Base-by-base conservation (phyloP, 805 yeast genomes). In the Sugiyamaella valdiviana region DNA sequence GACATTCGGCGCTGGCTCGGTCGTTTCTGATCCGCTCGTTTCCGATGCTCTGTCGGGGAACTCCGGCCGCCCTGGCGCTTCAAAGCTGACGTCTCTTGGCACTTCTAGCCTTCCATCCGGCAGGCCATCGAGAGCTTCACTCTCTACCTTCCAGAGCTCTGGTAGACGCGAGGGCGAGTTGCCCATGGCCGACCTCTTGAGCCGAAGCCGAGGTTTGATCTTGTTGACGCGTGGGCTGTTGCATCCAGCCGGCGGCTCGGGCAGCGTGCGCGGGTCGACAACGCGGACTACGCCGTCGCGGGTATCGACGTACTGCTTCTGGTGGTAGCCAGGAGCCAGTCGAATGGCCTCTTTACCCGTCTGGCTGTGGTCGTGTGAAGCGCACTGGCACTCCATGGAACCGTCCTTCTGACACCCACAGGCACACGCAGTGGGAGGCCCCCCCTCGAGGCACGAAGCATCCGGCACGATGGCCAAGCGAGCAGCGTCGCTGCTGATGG, bases 401-500 rank as follows among this genome's bases (percentile, higher is more conserved):
- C 26, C 36, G n/a, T 9, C 29, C 9, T 29, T 10, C 37, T 37
- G 14, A 35, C 55, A 16, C 5, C 44, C 42, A 21, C 29, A 14
- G 32, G 48, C 44, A 41, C 50, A 45, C 24, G 48, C 43, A 5
- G 16, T 24, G n/a, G 44, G 36, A 4, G 32, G 32, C 32, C 32
- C 32, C 9, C 15, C 40, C 14, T 23, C 45, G 10, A 24, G 12
- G 23, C 20, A 24, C 23, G 15, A 16, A 17, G 19, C 19, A 15
- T 58, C 56, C 4, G 62, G 61, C 36, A 58, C 42, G 4, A 58
- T 53, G 5, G 87, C 86, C 12, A 80, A 71, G 44, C 87, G 64
- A 51, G 78, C 80, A 43, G 70, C 70, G 4, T 77, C 77, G 45
- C 75, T 79, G 7, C 79, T 73, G 22, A 77, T 72, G 0, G 96